These are phyloP conservation scores for Candida sphagnicola DNA, from an alignment of 805 yeast genomes.

Conservation along the genomic window DNA sequence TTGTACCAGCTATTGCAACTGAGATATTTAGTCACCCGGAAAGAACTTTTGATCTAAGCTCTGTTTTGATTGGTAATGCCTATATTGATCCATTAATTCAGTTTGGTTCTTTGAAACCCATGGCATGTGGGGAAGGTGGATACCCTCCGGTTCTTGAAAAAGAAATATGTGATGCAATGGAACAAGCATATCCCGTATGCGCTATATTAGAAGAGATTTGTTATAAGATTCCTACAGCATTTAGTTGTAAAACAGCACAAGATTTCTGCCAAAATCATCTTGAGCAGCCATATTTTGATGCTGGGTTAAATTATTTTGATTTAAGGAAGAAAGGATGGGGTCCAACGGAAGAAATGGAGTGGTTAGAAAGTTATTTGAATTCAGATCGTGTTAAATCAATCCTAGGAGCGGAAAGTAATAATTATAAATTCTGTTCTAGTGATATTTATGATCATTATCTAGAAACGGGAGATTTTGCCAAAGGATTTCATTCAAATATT, in stretches of 20 bases:
- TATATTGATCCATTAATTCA: constrained; percentile 81
- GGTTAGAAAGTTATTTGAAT: constrained; percentile 50
- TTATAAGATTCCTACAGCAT: constrained; percentile 66
- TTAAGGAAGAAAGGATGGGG: constrained; percentile 45
- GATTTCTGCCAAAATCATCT: constrained; percentile 83
- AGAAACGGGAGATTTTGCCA: constrained; percentile 49
- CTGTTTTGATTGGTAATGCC: constrained; percentile 90
- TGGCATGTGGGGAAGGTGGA: constrained; percentile 94
- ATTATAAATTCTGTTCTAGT: constrained; percentile 32
- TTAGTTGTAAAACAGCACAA: constrained; percentile 89
- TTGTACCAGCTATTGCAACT: constrained; percentile 41
- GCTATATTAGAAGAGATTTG: constrained; percentile 69
- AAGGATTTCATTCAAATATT: constrained; percentile 58
- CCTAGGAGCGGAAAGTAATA: constrained; percentile 51
- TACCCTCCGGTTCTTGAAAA: constrained; percentile 69
- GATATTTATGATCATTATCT: not conserved
- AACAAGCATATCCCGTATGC: constrained; percentile 66
- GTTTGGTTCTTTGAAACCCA: constrained; percentile 75
- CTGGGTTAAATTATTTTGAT: constrained; percentile 93
- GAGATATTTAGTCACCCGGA: constrained; percentile 39
- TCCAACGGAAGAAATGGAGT: constrained; percentile 48
- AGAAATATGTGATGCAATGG: constrained; percentile 67
- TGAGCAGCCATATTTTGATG: constrained; percentile 73
- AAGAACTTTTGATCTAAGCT: constrained; percentile 52
- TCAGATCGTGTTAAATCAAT: constrained; percentile 47